These are phyloP conservation scores for Wallacemonas sp. DNA, from an alignment of 208 protist genomes.

Conservation along the genomic window DNA sequence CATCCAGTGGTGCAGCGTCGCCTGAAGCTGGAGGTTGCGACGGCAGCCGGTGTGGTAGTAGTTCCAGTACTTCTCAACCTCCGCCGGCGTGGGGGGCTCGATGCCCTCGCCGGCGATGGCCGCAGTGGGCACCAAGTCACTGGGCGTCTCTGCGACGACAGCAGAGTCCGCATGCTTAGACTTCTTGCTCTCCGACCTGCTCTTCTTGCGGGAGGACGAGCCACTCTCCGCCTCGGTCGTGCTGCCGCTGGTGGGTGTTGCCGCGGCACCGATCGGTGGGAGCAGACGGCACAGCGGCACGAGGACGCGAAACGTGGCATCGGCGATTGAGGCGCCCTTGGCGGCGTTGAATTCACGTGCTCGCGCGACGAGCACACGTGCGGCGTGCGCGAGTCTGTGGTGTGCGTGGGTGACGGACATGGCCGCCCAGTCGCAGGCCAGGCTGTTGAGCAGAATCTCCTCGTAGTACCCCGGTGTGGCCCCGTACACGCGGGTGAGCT, in stretches of 20 bases:
- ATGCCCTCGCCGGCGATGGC: neutral
- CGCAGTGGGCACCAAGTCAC: conserved; percentile 18
- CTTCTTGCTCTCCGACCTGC: conserved; percentile 9
- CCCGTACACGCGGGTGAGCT: conserved; percentile 53
- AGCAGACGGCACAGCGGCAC: conserved; percentile 38
- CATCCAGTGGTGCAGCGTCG: conserved; percentile 69
- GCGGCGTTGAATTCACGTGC: conserved; percentile 35
- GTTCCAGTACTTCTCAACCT: conserved; percentile 47
- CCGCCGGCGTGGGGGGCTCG: conserved; percentile 28
- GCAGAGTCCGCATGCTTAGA: neutral
- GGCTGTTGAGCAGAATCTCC: conserved; percentile 55
- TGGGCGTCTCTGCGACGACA: neutral
- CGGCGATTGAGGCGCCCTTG: conserved; percentile 56
- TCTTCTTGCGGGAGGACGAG: conserved; percentile 2
- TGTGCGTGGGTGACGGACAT: conserved; percentile 64
- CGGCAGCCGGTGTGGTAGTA: conserved; percentile 44
- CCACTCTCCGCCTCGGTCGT: neutral
- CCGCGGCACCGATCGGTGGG: conserved; percentile 31
- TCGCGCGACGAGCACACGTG: conserved; percentile 54
- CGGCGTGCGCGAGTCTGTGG: conserved; percentile 64
- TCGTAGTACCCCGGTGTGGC: conserved; percentile 47
- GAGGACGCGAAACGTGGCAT: conserved; percentile 52
- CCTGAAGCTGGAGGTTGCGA: conserved; percentile 80
- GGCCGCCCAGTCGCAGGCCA: conserved; percentile 65
- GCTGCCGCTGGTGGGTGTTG: neutral